Evolutionary conservation across 2,329 filamentous ascomycete species (phyloP), one percentile per base, ranked within the genome.

Genomic region (Colletotrichum plurivorum): DNA sequence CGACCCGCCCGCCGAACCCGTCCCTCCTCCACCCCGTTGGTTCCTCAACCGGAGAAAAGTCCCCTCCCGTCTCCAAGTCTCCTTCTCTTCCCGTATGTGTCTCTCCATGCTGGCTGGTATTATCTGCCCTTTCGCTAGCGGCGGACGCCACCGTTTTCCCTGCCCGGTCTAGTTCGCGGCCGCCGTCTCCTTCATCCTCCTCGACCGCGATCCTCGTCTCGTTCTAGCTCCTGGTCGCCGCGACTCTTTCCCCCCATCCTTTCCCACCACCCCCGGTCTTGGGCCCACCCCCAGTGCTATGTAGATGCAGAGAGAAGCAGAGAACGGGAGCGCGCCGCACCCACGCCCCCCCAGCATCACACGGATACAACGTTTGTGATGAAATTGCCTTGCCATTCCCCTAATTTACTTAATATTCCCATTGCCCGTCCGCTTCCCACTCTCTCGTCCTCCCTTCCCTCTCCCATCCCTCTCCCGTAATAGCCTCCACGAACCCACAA

Each of bases 301-400:
- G 31, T 36, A 48, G 51, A 63, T 56, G 27, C 52, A 59, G 22
- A 27, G 31, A 36, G 31, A 31, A 48, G 54, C 20, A 60, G 48
- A 49, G 22, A 25, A 20, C 25, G 48, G 31, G 46, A 36, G 31
- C 46, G 31, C 39, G 48, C 46, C 39, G 49, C 45, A 36, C 59
- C 20, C 55, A 53, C 61, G 6, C 61, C 20, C 61, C 66, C 66
- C 55, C 12, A 51, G 48, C 31, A 66, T 65, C 65, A 63, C 27
- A 67, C 22, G 62, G 62, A 69, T 69, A 69, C 62, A 66, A 69
- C 62, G 43, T 66, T 65, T 66, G 49, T 60, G 62, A 69, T 65
- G 39, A 69, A 56, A 69, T 69, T 66, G 66, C 62, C 58, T 61
- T 55, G 31, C 55, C 62, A 25, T 31, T 60, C 55, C 41, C 51